phyloP scores from a whole-genome alignment of 768 basidiomycete species.

The Cystoderma amianthinum region DNA sequence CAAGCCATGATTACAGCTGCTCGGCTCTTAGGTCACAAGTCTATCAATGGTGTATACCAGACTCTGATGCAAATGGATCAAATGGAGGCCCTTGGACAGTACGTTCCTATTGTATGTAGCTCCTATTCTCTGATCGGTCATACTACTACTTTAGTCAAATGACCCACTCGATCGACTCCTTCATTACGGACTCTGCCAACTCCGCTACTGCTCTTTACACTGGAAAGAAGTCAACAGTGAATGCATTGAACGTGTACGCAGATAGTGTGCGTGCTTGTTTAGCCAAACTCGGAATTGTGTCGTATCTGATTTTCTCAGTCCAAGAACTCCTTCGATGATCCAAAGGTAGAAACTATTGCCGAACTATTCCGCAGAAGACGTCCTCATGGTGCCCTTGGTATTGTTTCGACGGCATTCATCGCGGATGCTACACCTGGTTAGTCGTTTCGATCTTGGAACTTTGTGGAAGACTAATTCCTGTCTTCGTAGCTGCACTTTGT shows the following conservation, averaged over 20 bases:
- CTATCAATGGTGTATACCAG: slow-evolving; percentile 39
- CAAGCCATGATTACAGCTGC: slow-evolving; percentile 42
- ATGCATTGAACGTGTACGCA: slow-evolving; percentile 31
- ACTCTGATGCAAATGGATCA: slow-evolving; percentile 41
- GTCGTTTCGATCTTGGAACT: slow-evolving; percentile 2
- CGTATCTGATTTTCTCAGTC: slow-evolving; percentile 17
- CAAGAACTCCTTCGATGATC: slow-evolving; percentile 30
- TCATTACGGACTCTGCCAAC: slow-evolving; percentile 42
- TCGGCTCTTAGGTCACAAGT: slow-evolving; percentile 36
- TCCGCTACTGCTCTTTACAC: slow-evolving; percentile 38
- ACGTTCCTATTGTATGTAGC: slow-evolving; percentile 10
- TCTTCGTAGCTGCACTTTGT: slow-evolving; percentile 27
- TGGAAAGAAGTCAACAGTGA: slow-evolving; percentile 36
- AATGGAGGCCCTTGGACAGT: slow-evolving; percentile 39
- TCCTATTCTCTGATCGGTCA: background rate
- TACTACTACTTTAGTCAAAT: slow-evolving; percentile 24
- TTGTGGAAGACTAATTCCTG: background rate
- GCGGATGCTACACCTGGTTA: slow-evolving; percentile 36
- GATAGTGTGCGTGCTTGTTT: slow-evolving; percentile 26
- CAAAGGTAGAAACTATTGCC: slow-evolving; percentile 37
- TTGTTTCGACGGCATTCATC: slow-evolving; percentile 38
- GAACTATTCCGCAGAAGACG: slow-evolving; percentile 31
- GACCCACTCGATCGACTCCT: slow-evolving; percentile 40
- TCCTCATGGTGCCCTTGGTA: slow-evolving; percentile 32
- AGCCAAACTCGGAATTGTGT: background rate